Evolutionary conservation across 2,329 filamentous ascomycete species (phyloP).

Genomic region (Biscogniauxia marginata): DNA sequence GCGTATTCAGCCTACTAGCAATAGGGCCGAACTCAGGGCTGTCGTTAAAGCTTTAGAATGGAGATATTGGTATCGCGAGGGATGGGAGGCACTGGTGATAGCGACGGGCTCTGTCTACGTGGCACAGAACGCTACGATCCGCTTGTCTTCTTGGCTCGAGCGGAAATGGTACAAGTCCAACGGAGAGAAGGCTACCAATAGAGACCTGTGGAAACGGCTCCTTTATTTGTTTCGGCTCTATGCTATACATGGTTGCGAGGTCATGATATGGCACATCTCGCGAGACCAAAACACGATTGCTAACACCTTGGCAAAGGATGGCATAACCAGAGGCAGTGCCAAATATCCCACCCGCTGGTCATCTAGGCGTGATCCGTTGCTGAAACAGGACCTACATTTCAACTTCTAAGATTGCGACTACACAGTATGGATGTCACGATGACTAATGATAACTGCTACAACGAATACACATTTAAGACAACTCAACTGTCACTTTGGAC

Average conservation of each 20-base stretch:
- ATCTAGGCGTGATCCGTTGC: not conserved
- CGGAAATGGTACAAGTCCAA: not conserved
- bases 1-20: not conserved
- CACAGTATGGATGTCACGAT: too few relatives aligned
- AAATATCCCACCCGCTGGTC: not conserved
- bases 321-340: not conserved
- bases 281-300: conserved; percentile 1
- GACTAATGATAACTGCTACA: too few relatives aligned
- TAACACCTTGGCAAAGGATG: not conserved
- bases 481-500: too few relatives aligned
- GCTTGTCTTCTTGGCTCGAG: conserved; percentile 2
- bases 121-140: conserved; percentile 1
- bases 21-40: conserved; percentile 5
- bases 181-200: not conserved
- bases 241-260: conserved; percentile 2
- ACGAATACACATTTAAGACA: too few relatives aligned
- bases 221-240: conserved; percentile 1
- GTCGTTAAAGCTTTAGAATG: conserved; percentile 2
- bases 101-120: conserved; percentile 10
- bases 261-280: conserved; percentile 3
- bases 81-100: conserved; percentile 9
- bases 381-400: not conserved
- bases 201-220: conserved; percentile 1
- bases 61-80: conserved; percentile 5
- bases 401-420: not conserved